Evolutionary conservation across 371 early-diverging fungal species (phyloP), one percentile per base, ranked within the genome.

Genomic region (Mortierella sp.): DNA sequence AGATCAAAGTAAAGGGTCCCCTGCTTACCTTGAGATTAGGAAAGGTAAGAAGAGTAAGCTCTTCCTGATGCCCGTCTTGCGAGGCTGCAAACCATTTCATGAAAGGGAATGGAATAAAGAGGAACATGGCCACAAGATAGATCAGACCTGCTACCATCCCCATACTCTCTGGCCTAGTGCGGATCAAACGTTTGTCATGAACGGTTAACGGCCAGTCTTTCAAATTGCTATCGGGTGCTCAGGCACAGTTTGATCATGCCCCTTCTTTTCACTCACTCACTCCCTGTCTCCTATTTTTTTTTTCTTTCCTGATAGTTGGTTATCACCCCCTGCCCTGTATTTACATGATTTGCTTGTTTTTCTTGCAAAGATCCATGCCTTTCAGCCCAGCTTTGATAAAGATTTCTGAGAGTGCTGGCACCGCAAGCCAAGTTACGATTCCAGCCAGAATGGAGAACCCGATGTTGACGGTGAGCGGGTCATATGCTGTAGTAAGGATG

Each of bases 51-150:
- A 87, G 47, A 59, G 58, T 60, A 47, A 82, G 81, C 44, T 72
- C 66, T 18, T 83, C 83, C 45, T 46, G 25, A 62, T 81, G 82
- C 47, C 85, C 47, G 81, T 70, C 53, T 28, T 62, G 18, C 25
- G 73, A 68, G 26, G 81, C 85, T 57, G 85, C 83, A 73, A 94
- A 90, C 93, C 93, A 96, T 16, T 85, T 79, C 62, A 94, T 86
- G 82, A 98, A 98, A 12, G 96, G 96, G 52, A 95, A 91, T 0
- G 98, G 98, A 28, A 97, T 95, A 68, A 97, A 95, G 37, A 96
- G 62, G 68, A 98, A 95, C 73, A 97, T 86, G n/a, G 87, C 83
- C 15, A 95, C 89, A 45, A 98, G 86, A 76, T 98, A 84, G 25
- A 81, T 82, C 64, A 89, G 68, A 16, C 90, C 90, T 21, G 83